Evolutionary conservation across 169 alveolate genomes (phyloP).

Genomic region (Amoebophrya sp.): DNA sequence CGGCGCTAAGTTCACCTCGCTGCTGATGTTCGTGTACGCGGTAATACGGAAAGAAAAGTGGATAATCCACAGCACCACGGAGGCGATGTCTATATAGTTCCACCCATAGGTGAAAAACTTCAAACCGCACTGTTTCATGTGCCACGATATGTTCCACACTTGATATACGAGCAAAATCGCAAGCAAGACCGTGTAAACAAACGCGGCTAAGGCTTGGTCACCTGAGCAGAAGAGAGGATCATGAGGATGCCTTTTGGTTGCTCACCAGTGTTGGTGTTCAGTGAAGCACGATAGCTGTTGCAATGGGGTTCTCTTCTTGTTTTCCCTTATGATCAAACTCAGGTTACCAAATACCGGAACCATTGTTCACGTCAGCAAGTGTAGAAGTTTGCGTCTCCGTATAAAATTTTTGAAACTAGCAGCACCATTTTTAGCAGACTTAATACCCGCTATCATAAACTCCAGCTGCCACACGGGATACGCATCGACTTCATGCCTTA

Average conservation of each 20-base stretch:
- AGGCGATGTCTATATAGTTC: background rate
- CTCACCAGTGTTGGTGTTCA: no score
- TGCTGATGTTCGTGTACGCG: background rate
- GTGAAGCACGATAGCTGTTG: no score
- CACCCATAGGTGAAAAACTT: background rate
- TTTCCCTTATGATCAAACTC: no score
- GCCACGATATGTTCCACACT: background rate
- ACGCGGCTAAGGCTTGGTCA: background rate
- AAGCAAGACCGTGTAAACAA: background rate
- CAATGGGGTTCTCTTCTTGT: no score
- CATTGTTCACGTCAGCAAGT: no score
- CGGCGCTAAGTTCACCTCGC: background rate
- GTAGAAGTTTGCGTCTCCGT: no score
- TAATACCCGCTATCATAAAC: background rate
- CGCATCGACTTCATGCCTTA: background rate
- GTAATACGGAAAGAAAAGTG: background rate
- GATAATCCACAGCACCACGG: slow-evolving; percentile 23
- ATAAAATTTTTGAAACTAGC: no score
- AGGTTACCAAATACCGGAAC: no score
- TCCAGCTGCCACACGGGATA: slow-evolving; percentile 10
- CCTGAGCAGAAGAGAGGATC: background rate
- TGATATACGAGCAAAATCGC: background rate
- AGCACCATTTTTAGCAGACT: no score
- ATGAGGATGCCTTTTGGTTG: background rate
- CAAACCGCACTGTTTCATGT: slow-evolving; percentile 1